These are phyloP conservation scores for Leptographium procerum DNA, from an alignment of 2,329 filamentous ascomycete genomes.

Conservation along the genomic window DNA sequence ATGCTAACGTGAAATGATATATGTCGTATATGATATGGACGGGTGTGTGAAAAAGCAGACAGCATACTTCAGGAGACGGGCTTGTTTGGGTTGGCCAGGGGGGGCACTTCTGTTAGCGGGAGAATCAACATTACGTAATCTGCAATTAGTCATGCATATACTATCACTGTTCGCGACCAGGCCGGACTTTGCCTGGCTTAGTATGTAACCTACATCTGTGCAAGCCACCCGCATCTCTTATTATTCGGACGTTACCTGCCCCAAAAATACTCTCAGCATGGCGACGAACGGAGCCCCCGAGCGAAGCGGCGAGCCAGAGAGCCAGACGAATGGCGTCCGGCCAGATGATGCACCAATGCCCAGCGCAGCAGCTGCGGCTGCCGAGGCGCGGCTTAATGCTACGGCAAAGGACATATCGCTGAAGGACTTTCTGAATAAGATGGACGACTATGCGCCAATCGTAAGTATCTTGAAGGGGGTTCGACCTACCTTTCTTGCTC, in stretches of 20 bases:
- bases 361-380: neutral
- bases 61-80: too few relatives aligned
- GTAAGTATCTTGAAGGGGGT: constrained; percentile 34
- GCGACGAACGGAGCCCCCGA: constrained; percentile 6
- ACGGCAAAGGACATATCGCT: constrained; percentile 86
- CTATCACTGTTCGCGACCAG: neutral
- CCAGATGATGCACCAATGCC: neutral
- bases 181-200: neutral
- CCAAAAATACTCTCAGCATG: neutral
- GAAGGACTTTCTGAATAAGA: constrained; percentile 86
- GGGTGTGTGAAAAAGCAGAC: too few relatives aligned
- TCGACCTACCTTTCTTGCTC: neutral
- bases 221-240: neutral
- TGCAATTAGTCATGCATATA: neutral
- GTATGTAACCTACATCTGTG: neutral
- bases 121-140: neutral
- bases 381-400: constrained; percentile 5
- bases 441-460: constrained; percentile 97
- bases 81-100: too few relatives aligned
- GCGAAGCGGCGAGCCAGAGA: constrained; percentile 1
- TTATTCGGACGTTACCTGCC: neutral
- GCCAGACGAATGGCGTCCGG: constrained; percentile 6
- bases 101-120: too few relatives aligned
- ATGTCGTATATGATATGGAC: too few relatives aligned
- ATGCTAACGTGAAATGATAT: too few relatives aligned